Conservation (phyloP, 495 filamentous ascomycete genomes). For the Podospora conica region DNA sequence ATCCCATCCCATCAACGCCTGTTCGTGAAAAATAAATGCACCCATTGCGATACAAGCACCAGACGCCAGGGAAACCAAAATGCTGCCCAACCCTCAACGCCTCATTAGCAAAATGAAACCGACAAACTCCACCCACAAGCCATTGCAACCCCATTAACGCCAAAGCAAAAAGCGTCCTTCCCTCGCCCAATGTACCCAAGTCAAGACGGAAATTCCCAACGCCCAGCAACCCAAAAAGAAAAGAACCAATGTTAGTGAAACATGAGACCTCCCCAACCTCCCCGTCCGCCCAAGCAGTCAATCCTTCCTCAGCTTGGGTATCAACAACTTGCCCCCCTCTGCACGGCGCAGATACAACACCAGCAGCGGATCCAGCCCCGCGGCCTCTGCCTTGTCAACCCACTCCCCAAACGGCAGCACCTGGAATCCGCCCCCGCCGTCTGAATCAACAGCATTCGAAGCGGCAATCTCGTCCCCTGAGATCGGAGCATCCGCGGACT, state of each 20-base stretch:
- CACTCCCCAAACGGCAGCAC: slow-evolving; percentile 1
- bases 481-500: background rate
- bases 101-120: background rate
- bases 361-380: slow-evolving; percentile 6
- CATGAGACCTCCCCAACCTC: background rate
- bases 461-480: background rate
- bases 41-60: background rate
- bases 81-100: background rate
- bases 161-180: background rate
- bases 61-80: background rate
- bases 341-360: slow-evolving; percentile 4
- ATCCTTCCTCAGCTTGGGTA: slow-evolving; percentile 3
- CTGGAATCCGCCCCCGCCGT: background rate
- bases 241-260: background rate
- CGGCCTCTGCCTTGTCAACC: background rate
- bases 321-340: slow-evolving; percentile 1
- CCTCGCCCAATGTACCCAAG: too few relatives aligned
- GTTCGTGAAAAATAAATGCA: background rate
- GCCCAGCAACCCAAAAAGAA: background rate
- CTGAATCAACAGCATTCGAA: background rate
- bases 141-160: background rate
- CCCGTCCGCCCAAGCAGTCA: background rate
- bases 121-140: background rate
- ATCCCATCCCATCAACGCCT: background rate
- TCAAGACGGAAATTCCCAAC: background rate